phyloP scores from a whole-genome alignment of 2,329 filamentous ascomycete genomes.

The Hypocrella siamensis region DNA sequence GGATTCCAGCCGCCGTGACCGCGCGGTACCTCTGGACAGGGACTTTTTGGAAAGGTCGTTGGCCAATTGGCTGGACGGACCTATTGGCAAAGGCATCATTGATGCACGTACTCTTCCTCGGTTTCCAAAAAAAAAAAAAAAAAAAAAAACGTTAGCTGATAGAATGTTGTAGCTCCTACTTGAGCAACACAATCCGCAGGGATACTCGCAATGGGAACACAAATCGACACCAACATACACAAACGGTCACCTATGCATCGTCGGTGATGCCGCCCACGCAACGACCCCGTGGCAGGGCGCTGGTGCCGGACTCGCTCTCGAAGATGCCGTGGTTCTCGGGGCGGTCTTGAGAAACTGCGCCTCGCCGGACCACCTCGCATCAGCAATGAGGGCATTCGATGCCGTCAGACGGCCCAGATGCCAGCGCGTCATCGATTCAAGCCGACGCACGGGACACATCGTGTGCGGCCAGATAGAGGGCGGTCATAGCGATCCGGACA shows the following conservation, averaged over 20 bases:
- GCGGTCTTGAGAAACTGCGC: constrained; percentile 2
- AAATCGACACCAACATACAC: constrained; percentile 6
- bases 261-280: constrained; percentile 12
- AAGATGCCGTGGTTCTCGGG: constrained; percentile 10
- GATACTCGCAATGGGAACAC: constrained; percentile 5
- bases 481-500: too few relatives aligned
- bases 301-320: constrained; percentile 10
- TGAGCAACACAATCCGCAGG: neutral
- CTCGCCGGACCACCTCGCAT: constrained; percentile 2
- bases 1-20: too few relatives aligned
- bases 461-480: constrained; percentile 1
- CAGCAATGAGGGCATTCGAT: constrained; percentile 7
- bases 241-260: constrained; percentile 7
- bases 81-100: too few relatives aligned
- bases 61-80: too few relatives aligned
- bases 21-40: too few relatives aligned
- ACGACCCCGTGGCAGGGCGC: constrained; percentile 10
- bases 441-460: neutral
- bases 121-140: too few relatives aligned
- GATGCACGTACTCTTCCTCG: too few relatives aligned
- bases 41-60: too few relatives aligned
- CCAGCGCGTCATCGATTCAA: constrained; percentile 4
- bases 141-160: too few relatives aligned
- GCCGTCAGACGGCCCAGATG: constrained; percentile 2
- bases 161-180: constrained; percentile 6